Conservation (phyloP, 345 rosid species). For the Populus ilicifolia region DNA sequence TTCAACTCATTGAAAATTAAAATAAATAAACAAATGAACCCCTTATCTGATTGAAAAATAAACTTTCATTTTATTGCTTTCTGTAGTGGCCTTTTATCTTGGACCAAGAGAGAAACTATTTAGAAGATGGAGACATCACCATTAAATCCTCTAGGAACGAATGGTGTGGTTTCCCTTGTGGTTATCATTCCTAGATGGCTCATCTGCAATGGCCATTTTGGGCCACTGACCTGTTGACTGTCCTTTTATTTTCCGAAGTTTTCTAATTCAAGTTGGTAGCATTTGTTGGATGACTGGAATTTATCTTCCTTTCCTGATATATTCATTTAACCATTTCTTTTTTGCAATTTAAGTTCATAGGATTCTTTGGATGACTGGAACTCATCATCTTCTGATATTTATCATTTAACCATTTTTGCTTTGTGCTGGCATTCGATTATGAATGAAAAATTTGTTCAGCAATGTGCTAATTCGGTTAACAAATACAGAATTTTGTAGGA, state of each 20-base stretch:
- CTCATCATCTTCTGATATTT: not conserved
- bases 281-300: not conserved
- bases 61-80: not conserved
- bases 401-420: not conserved
- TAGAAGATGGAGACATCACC: not conserved
- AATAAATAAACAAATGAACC: not conserved
- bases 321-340: not conserved
- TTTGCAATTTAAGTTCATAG: not conserved
- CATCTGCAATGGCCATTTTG: not conserved
- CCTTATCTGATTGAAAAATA: not conserved
- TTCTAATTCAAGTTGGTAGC: not conserved
- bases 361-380: not conserved
- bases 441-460: conserved; percentile 13
- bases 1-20: not conserved
- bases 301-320: not conserved
- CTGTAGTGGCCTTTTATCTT: not conserved
- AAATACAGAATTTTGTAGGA: conserved; percentile 88
- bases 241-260: not conserved
- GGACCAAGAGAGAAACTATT: not conserved
- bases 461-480: conserved; percentile 38
- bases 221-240: not conserved
- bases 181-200: not conserved
- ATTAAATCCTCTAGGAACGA: not conserved
- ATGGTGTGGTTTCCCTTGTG: not conserved
- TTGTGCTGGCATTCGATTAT: not conserved